Conservation (phyloP, 352 stramenopile genomes). For the Phytophthora meadii region DNA sequence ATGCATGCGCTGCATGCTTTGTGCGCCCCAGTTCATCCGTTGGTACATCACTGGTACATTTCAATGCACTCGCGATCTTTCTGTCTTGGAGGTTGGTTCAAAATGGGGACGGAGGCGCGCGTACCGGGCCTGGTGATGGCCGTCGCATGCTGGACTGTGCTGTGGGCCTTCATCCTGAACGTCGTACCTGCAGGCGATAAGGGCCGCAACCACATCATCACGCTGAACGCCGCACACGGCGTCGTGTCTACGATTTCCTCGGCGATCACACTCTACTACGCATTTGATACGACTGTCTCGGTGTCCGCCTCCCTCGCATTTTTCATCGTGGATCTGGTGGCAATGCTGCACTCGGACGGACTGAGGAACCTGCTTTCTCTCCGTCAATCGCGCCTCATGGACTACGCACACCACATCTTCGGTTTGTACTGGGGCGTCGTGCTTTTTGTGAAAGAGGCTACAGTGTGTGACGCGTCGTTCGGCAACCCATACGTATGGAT, state of each 20-base stretch:
- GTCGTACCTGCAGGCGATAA: constrained; percentile 45
- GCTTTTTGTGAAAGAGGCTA: constrained; percentile 69
- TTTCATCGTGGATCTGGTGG: constrained; percentile 75
- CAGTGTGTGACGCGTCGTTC: constrained; percentile 53
- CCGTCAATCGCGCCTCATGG: constrained; percentile 62
- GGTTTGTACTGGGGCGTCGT: constrained; percentile 67
- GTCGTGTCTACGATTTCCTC: constrained; percentile 65
- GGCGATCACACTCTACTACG: constrained; percentile 47
- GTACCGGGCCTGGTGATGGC: constrained; percentile 39
- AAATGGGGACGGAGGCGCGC: constrained; percentile 29
- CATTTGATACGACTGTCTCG: constrained; percentile 60
- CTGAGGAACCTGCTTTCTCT: constrained; percentile 44
- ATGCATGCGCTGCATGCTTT: too few relatives aligned
- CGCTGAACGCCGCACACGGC: constrained; percentile 73
- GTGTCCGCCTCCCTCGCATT: constrained; percentile 68
- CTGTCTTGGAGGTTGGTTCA: too few relatives aligned
- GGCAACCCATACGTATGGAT: constrained; percentile 86
- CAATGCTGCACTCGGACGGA: constrained; percentile 65
- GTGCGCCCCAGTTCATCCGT: neutral
- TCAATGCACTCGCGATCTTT: too few relatives aligned
- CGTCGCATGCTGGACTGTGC: constrained; percentile 48
- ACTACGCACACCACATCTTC: constrained; percentile 78
- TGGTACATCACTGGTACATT: constrained; percentile 1
- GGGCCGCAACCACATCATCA: constrained; percentile 71
- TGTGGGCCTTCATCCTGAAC: constrained; percentile 63